Conservation (phyloP, 2,329 filamentous ascomycete genomes). For the Hypomyces perniciosus region DNA sequence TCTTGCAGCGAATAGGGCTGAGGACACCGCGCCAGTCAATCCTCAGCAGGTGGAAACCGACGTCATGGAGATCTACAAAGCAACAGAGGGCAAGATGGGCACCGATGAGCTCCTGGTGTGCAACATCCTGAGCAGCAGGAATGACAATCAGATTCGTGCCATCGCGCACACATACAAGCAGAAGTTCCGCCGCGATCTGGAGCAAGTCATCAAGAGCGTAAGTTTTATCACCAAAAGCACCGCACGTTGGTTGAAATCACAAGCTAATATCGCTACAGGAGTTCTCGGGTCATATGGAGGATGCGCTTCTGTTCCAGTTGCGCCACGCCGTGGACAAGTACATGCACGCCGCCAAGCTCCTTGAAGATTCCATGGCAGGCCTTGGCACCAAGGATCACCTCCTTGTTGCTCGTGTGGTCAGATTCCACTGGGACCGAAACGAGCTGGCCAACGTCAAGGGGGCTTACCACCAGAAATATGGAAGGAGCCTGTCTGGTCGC, state of each 20-base stretch:
- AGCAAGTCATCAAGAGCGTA: conserved; percentile 66
- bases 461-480: conserved; percentile 68
- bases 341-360: conserved; percentile 70
- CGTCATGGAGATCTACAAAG: conserved; percentile 68
- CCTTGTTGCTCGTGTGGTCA: conserved; percentile 70
- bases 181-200: conserved; percentile 64
- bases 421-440: conserved; percentile 74
- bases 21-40: conserved; percentile 70
- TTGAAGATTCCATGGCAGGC: conserved; percentile 87
- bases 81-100: conserved; percentile 66
- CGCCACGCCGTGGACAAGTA: conserved; percentile 71
- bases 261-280: conserved; percentile 39
- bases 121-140: conserved; percentile 68
- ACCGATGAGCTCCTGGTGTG: conserved; percentile 74
- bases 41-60: conserved; percentile 70
- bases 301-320: conserved; percentile 76
- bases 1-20: conserved; percentile 64
- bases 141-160: conserved; percentile 76
- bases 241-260: not conserved
- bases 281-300: conserved; percentile 89
- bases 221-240: conserved; percentile 18
- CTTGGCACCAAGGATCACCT: conserved; percentile 80
- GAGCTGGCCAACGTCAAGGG: conserved; percentile 71
- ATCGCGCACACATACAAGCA: conserved; percentile 69
- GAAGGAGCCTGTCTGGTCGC: conserved; percentile 58